These are phyloP conservation scores for Erythrophleum ivorense DNA, from an alignment of 331 rosid genomes.

Conservation along the genomic window DNA sequence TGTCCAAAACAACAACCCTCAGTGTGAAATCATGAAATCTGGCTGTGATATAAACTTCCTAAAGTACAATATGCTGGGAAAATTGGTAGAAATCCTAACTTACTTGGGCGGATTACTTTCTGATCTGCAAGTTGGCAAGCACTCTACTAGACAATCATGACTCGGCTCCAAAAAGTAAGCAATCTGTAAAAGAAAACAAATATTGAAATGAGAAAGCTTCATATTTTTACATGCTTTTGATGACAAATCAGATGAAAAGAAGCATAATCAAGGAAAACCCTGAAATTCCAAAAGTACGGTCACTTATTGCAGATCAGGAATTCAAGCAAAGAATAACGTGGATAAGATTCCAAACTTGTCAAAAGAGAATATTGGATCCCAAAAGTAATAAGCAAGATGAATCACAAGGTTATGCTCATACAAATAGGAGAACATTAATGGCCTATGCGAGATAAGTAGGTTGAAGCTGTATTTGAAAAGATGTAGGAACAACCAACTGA, in stretches of 20 bases:
- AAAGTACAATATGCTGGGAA: constrained; percentile 13
- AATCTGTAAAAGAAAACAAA: constrained; percentile 57
- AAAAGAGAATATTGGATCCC: background rate
- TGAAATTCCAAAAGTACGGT: background rate
- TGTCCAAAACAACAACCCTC: background rate
- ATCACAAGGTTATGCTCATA: too few relatives aligned
- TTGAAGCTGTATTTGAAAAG: too few relatives aligned
- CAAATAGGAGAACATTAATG: too few relatives aligned
- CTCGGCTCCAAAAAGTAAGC: constrained; percentile 87
- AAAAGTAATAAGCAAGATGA: too few relatives aligned
- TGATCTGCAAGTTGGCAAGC: constrained; percentile 93
- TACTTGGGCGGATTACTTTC: constrained; percentile 83
- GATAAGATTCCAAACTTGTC: background rate
- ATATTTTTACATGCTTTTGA: background rate
- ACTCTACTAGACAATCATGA: constrained; percentile 82
- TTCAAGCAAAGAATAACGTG: background rate
- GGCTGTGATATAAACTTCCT: constrained; percentile 8
- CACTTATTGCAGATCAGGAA: background rate
- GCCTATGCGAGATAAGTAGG: too few relatives aligned
- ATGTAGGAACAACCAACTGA: too few relatives aligned
- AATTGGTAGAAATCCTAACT: constrained; percentile 40
- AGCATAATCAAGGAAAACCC: background rate
- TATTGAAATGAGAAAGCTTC: constrained; percentile 20
- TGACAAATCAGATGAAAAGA: background rate
- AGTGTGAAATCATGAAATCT: constrained; percentile 9